phyloP scores from a whole-genome alignment of 495 filamentous ascomycete genomes.

The Aspergillus sparsus region DNA sequence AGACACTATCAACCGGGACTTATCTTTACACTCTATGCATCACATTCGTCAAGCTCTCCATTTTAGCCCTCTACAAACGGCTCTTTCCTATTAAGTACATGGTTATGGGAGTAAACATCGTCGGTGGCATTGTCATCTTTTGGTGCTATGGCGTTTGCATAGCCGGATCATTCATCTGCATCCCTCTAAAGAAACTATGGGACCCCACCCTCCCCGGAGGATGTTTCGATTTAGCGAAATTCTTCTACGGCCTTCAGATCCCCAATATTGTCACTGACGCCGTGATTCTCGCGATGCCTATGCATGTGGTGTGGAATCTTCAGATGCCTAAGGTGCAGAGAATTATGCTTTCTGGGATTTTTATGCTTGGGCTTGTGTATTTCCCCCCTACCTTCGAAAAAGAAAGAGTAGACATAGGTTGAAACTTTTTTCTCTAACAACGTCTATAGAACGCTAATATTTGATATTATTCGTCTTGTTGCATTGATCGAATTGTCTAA shows the following conservation, averaged over 20 bases:
- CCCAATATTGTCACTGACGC: slow-evolving; percentile 49
- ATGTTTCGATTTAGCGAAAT: slow-evolving; percentile 37
- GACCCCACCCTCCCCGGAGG: slow-evolving; percentile 25
- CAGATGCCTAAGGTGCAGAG: slow-evolving; percentile 43
- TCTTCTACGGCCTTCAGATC: slow-evolving; percentile 43
- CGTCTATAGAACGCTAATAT: slow-evolving; percentile 28
- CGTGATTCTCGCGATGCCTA: slow-evolving; percentile 49
- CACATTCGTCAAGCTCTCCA: slow-evolving; percentile 44
- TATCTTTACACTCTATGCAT: slow-evolving; percentile 36
- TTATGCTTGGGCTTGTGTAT: slow-evolving; percentile 43
- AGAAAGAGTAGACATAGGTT: too few relatives aligned
- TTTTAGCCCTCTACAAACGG: slow-evolving; percentile 44
- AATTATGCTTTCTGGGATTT: slow-evolving; percentile 42
- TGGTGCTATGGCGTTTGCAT: slow-evolving; percentile 39
- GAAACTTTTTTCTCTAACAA: neutral
- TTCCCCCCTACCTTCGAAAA: neutral
- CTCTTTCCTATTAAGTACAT: slow-evolving; percentile 37
- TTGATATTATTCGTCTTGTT: slow-evolving; percentile 35
- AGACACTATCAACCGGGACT: slow-evolving; percentile 13
- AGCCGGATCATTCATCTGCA: slow-evolving; percentile 38
- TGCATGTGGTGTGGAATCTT: slow-evolving; percentile 48
- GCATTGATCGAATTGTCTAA: slow-evolving; percentile 29
- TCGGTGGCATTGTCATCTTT: slow-evolving; percentile 33
- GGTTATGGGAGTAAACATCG: slow-evolving; percentile 28
- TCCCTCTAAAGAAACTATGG: slow-evolving; percentile 37